These are phyloP conservation scores for Decorospora gaudefroyi DNA, from an alignment of 2,329 filamentous ascomycete genomes.

Conservation along the genomic window DNA sequence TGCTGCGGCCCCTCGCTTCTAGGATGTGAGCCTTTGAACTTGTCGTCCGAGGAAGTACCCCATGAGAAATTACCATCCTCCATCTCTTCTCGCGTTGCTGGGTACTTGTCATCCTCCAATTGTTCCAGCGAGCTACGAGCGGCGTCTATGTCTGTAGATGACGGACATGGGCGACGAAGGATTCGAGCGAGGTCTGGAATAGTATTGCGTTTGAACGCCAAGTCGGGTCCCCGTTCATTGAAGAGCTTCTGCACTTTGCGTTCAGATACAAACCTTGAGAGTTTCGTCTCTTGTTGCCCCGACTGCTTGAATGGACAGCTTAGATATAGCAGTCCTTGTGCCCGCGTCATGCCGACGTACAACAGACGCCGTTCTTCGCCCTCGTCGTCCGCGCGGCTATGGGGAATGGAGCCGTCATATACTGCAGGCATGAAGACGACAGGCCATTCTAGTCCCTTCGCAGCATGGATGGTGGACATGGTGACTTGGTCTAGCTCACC, in stretches of 20 bases:
- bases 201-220: slow-evolving; percentile 63
- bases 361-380: slow-evolving; percentile 87
- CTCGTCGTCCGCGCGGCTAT: slow-evolving; percentile 79
- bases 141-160: slow-evolving; percentile 44
- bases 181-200: slow-evolving; percentile 73
- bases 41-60: slow-evolving; percentile 18
- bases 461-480: slow-evolving; percentile 93
- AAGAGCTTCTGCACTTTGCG: slow-evolving; percentile 58
- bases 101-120: slow-evolving; percentile 45
- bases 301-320: slow-evolving; percentile 75
- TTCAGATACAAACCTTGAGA: slow-evolving; percentile 73
- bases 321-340: slow-evolving; percentile 82
- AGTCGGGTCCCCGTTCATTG: slow-evolving; percentile 65
- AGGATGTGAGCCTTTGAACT: slow-evolving; percentile 6
- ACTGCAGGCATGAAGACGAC: slow-evolving; percentile 90
- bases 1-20: slow-evolving; percentile 11
- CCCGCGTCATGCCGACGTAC: slow-evolving; percentile 96
- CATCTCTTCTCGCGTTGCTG: slow-evolving; percentile 43
- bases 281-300: slow-evolving; percentile 62
- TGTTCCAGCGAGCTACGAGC: slow-evolving; percentile 34
- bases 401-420: slow-evolving; percentile 88
- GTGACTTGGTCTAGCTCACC: slow-evolving; percentile 70
- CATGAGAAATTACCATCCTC: slow-evolving; percentile 35
- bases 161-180: slow-evolving; percentile 65
- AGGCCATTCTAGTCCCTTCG: slow-evolving; percentile 96